phyloP scores from a whole-genome alignment of 345 rosid species.

The Salix brachista region DNA sequence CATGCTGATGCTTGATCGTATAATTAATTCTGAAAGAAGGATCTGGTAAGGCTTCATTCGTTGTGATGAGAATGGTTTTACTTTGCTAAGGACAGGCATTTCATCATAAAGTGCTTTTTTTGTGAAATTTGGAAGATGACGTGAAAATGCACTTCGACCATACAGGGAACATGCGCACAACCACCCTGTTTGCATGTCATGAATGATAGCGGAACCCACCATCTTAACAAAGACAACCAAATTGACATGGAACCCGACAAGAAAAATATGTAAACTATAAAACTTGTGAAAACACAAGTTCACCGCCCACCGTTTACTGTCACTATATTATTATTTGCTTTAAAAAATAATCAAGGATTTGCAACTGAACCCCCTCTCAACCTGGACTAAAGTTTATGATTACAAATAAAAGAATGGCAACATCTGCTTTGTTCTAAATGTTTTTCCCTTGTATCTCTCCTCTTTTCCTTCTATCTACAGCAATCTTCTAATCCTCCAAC shows the following conservation, averaged over 20 bases:
- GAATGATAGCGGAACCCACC: neutral
- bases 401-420: slow-evolving; percentile 34
- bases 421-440: slow-evolving; percentile 20
- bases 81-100: neutral
- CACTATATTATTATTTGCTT: slow-evolving; percentile 17
- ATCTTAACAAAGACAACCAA: neutral
- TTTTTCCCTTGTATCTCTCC: slow-evolving; percentile 8
- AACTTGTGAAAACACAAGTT: slow-evolving; percentile 3
- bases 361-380: slow-evolving; percentile 15
- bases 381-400: slow-evolving; percentile 12
- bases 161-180: neutral
- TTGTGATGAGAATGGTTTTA: neutral
- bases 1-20: neutral
- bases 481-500: slow-evolving; percentile 14
- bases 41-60: neutral
- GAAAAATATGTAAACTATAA: neutral
- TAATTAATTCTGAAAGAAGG: neutral
- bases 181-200: neutral
- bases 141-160: neutral
- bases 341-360: slow-evolving; percentile 25
- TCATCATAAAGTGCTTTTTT: neutral
- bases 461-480: slow-evolving; percentile 27
- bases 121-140: neutral
- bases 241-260: neutral
- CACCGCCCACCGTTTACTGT: neutral